Base-by-base conservation (phyloP, 2,329 filamentous ascomycete genomes). In the Aspergillus brunneoviolaceus region DNA sequence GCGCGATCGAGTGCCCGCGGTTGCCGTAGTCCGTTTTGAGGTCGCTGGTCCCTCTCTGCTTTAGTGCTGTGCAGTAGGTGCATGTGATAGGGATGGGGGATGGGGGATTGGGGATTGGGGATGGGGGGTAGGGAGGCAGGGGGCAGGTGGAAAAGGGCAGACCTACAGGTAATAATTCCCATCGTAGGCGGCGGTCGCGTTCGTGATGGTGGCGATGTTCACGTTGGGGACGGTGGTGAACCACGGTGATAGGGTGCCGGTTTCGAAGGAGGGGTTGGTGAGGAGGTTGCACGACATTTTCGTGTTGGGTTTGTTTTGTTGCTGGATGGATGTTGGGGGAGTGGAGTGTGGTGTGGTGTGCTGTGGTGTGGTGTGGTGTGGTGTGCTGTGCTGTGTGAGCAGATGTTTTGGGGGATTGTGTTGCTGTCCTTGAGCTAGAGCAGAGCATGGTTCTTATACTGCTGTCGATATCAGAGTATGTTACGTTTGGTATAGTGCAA, bases 141-240 rank as follows among this genome's bases (percentile, higher is more conserved):
- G 31, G 25, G 31, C 31, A 33, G 31, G 31, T 6, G 33, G 12
- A 12, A 2, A 25, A n/a, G 2, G n/a, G 5, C 60, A 48, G 52
- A 70, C 67, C 45, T 54, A 70, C 67, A 69, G 61, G 39, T 65
- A 69, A 54, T 65, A 65, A 6, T 66, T 50, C 11, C 67, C 68
- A 25, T 55, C 55, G 35, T 65, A 67, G 16, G 64, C 62, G 9
- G 39, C 58, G 23, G 61, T 60, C 1, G 59, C 64, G 42, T 60
- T 68, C 50, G 53, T 66, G 4, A 69, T 58, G 21, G 58, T 60
- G 19, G 65, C 67, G 12, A 67, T 60, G 27, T 68, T 61, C 11
- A 67, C 61, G 23, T 68, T 61, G 7, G 65, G 55, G 14, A 60
- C 62, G 6, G 65, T 66, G 49, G 62, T 31, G 19, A 57, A 50